Conservation (phyloP, 2,329 filamentous ascomycete species). For the Drechslerella dactyloides region DNA sequence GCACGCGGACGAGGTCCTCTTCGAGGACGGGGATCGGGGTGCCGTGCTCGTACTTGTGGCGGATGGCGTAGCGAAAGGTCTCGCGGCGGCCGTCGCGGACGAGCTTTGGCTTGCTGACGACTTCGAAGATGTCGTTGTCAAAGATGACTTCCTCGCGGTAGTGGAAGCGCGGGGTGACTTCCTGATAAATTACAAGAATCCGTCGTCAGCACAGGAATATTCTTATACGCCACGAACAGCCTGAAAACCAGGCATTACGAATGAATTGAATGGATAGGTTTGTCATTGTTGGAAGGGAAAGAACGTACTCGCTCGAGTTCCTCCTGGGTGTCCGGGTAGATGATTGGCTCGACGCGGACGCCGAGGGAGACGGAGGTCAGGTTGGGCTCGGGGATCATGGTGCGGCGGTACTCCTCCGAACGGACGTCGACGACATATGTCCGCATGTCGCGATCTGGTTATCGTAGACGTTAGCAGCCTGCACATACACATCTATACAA, state of each 20-base stretch:
- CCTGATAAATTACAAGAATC: slow-evolving; percentile 6
- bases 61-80: slow-evolving; percentile 31
- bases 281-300: background rate
- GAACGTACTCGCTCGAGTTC: slow-evolving; percentile 30
- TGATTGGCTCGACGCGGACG: slow-evolving; percentile 31
- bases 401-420: slow-evolving; percentile 22
- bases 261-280: background rate
- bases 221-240: too few species aligned
- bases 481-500: background rate
- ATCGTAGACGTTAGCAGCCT: slow-evolving; percentile 23
- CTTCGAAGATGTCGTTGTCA: slow-evolving; percentile 40
- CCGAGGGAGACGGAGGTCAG: slow-evolving; percentile 41
- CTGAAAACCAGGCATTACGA: too few species aligned
- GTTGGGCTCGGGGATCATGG: slow-evolving; percentile 33
- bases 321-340: slow-evolving; percentile 24
- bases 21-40: slow-evolving; percentile 11
- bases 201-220: background rate
- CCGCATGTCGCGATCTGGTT: slow-evolving; percentile 32
- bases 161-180: slow-evolving; percentile 34
- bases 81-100: slow-evolving; percentile 17
- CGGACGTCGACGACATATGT: slow-evolving; percentile 30
- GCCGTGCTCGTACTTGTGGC: slow-evolving; percentile 26
- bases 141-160: slow-evolving; percentile 38
- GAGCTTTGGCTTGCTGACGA: slow-evolving; percentile 35
- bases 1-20: slow-evolving; percentile 23